These are phyloP conservation scores for Setomelanomma holmii DNA, from an alignment of 2,329 filamentous ascomycete species.

Conservation along the genomic window DNA sequence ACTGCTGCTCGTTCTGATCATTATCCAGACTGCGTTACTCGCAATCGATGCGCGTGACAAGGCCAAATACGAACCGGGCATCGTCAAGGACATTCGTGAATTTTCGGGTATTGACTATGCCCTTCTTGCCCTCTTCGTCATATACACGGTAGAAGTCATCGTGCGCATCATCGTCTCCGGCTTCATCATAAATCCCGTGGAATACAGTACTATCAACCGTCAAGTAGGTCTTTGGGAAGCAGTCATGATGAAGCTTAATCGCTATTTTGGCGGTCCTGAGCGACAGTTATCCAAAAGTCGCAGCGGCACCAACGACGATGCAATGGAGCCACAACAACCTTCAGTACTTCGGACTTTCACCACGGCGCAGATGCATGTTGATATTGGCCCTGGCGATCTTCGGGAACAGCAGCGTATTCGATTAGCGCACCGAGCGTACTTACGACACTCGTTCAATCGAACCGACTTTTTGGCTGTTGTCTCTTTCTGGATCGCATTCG, in stretches of 20 bases:
- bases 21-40: slow-evolving; percentile 87
- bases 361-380: slow-evolving; percentile 66
- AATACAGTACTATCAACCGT: slow-evolving; percentile 90
- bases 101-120: slow-evolving; percentile 78
- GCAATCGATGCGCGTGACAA: slow-evolving; percentile 80
- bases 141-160: slow-evolving; percentile 87
- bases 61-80: slow-evolving; percentile 65
- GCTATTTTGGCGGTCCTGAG: slow-evolving; percentile 78
- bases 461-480: slow-evolving; percentile 93
- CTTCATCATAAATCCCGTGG: slow-evolving; percentile 85
- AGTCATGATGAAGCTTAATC: slow-evolving; percentile 76
- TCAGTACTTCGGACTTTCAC: slow-evolving; percentile 81
- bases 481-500: slow-evolving; percentile 93
- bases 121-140: slow-evolving; percentile 80
- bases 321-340: slow-evolving; percentile 55
- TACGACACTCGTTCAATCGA: slow-evolving; percentile 94
- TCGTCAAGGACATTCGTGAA: slow-evolving; percentile 66
- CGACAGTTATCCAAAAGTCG: slow-evolving; percentile 71
- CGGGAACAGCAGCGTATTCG: slow-evolving; percentile 82
- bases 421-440: slow-evolving; percentile 87
- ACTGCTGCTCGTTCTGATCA: slow-evolving; percentile 82
- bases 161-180: slow-evolving; percentile 91
- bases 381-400: slow-evolving; percentile 64
- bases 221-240: slow-evolving; percentile 76
- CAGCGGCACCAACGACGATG: slow-evolving; percentile 48